phyloP scores from a whole-genome alignment of 2,329 filamentous ascomycete genomes.

The Colletotrichum graminicola region DNA sequence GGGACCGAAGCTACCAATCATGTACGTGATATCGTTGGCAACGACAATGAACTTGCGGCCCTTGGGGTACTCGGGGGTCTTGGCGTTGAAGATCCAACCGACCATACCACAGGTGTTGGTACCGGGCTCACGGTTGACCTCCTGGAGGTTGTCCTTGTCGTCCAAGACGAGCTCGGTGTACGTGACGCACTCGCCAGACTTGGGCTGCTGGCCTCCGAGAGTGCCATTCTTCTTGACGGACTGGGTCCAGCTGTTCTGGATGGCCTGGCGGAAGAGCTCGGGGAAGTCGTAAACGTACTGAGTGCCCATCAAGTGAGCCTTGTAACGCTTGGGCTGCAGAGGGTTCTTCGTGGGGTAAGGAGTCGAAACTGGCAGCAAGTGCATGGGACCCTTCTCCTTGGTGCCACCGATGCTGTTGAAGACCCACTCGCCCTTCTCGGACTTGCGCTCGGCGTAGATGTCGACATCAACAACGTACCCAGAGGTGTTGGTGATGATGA shows the following conservation, averaged over 20 bases:
- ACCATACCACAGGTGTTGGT: slow-evolving; percentile 99
- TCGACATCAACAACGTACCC: slow-evolving; percentile 98
- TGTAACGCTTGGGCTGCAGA: slow-evolving; percentile 98
- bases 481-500: slow-evolving; percentile 98
- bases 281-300: slow-evolving; percentile 99
- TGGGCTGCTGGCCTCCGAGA: slow-evolving; percentile 84
- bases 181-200: slow-evolving; percentile 90
- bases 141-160: slow-evolving; percentile 89
- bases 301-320: slow-evolving; percentile 98
- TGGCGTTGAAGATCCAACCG: slow-evolving; percentile 94
- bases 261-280: slow-evolving; percentile 97
- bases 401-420: slow-evolving; percentile 98
- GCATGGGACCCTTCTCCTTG: slow-evolving; percentile 95
- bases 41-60: slow-evolving; percentile 95
- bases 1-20: slow-evolving; percentile 97
- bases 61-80: slow-evolving; percentile 93
- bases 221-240: slow-evolving; percentile 79
- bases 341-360: slow-evolving; percentile 99
- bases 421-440: slow-evolving; percentile 97
- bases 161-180: slow-evolving; percentile 96
- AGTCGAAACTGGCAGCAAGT: slow-evolving; percentile 88
- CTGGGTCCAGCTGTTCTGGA: slow-evolving; percentile 93
- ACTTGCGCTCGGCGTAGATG: slow-evolving; percentile 97
- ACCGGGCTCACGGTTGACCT: slow-evolving; percentile 94
- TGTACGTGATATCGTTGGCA: slow-evolving; percentile 99